A percentile compares a stretch with the other conserved stretches of the same genome.
phyloP scores from a whole-genome alignment of 768 basidiomycete genomes.

The Suillus discolor region DNA sequence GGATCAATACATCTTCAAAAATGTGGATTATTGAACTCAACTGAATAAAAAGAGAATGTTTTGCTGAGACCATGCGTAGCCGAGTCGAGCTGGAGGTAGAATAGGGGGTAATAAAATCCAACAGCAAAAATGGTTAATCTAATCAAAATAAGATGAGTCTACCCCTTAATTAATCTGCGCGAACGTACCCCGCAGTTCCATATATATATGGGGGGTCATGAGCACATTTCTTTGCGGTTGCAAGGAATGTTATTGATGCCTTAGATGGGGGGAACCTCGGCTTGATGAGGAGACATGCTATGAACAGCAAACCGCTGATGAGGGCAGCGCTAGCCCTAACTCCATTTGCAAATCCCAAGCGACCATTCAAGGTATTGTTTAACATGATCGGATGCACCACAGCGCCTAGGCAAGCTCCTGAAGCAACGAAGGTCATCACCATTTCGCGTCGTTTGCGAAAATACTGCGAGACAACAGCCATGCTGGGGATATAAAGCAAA shows the following conservation, averaged over 20 bases:
- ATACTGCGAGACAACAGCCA: constrained; percentile 54
- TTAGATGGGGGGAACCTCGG: constrained; percentile 41
- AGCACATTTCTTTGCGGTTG: constrained; percentile 23
- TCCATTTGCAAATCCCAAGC: constrained; percentile 47
- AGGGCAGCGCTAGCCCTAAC: constrained; percentile 45
- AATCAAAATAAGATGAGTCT: neutral
- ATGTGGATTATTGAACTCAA: constrained; percentile 28
- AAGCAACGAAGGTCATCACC: constrained; percentile 57
- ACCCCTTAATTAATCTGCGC: neutral
- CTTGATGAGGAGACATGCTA: constrained; percentile 44
- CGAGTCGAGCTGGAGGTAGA: constrained; percentile 61
- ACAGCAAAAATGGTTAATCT: constrained; percentile 36
- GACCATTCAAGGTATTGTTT: constrained; percentile 47
- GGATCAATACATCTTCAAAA: neutral
- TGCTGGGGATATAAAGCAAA: constrained; percentile 47
- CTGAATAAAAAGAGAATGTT: constrained; percentile 60
- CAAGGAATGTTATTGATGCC: constrained; percentile 22
- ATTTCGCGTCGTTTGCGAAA: constrained; percentile 50
- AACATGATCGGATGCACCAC: constrained; percentile 65
- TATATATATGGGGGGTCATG: constrained; percentile 29
- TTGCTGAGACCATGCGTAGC: constrained; percentile 47
- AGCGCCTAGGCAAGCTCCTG: constrained; percentile 61
- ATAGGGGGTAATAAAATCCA: constrained; percentile 57
- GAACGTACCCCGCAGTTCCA: constrained; percentile 29
- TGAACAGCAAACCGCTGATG: constrained; percentile 38